Base-by-base conservation (phyloP, 495 filamentous ascomycete genomes). In the Neurospora cerealis region DNA sequence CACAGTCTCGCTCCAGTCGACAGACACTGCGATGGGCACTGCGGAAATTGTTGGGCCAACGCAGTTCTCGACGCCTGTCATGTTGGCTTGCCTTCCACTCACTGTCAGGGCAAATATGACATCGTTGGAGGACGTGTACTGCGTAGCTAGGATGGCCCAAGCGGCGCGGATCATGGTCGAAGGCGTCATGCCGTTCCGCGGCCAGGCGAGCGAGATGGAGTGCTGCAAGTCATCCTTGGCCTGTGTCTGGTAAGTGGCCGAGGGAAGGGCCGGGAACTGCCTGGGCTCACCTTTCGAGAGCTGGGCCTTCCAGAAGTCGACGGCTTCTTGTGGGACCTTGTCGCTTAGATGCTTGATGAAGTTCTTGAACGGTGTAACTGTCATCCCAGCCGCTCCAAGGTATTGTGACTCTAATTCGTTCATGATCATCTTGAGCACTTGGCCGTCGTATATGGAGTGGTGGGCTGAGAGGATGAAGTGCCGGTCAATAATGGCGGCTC, bases 391-490 rank as follows among this genome's bases (percentile, higher is more conserved):
- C 44, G 42, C 11, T 17, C 41, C 42, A 42, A 39, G 5, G 44
- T 78, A 79, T 7, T 69, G 70, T 1, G 71, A 69, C 0, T 40
- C 74, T 3, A 78, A 44, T 38, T 73, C 71, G 11, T 72, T 72
- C 11, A 78, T 48, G 4, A 77, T 32, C 13, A 88, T 73, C 3
- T 81, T 79, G 69, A 87, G 79, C 17, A 84, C 87, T 88, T 88
- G 91, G 37, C 89, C 89, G 72, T 92, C 90, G 76, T 91, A 92
- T 4, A 92, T 77, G 1, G 87, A 85, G 74, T 92, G 90, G 73
- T 92, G 89, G 6, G 88, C 82, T 15, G 87, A 88, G 84, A 89
- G 81, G 78, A 91, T 87, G 69, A 83, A 66, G 11, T 40, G 19
- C 21, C 46, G 73, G 11, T 41, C 21, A 21, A 78, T 73, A 21